Evolutionary conservation across 345 rosid genomes (phyloP).

Genomic region (Syzygium jambos): DNA sequence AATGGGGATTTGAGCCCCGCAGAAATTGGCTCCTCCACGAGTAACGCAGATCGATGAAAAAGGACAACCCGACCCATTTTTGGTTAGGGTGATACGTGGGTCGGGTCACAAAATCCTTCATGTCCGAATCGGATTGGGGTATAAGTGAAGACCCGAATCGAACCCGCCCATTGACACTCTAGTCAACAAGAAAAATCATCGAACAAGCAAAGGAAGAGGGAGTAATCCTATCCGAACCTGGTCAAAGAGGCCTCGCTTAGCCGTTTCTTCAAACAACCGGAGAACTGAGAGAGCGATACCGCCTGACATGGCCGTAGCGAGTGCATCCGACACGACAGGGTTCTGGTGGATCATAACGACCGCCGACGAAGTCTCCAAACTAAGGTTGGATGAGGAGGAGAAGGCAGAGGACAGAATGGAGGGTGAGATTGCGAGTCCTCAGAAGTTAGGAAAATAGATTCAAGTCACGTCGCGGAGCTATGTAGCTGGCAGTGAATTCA

Average conservation of each 20-base stretch:
- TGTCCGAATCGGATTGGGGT: too few relatives aligned
- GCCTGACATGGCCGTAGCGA: slow-evolving; percentile 30
- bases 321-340: slow-evolving; percentile 44
- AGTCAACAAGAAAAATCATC: not conserved
- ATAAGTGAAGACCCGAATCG: too few relatives aligned
- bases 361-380: not conserved
- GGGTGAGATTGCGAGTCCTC: too few relatives aligned
- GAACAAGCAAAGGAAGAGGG: not conserved
- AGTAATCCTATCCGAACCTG: slow-evolving; percentile 42
- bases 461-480: too few relatives aligned
- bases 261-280: slow-evolving; percentile 56
- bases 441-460: too few relatives aligned
- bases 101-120: not conserved
- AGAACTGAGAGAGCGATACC: slow-evolving; percentile 43
- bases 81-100: too few relatives aligned
- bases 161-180: too few relatives aligned
- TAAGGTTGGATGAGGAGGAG: not conserved
- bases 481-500: too few relatives aligned
- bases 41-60: slow-evolving; percentile 4
- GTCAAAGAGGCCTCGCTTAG: slow-evolving; percentile 50
- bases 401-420: not conserved
- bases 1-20: slow-evolving; percentile 41
- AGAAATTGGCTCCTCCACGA: slow-evolving; percentile 25
- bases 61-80: too few relatives aligned
- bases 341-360: slow-evolving; percentile 29